A percentile compares a stretch with the other conserved stretches of the same genome.
These are phyloP conservation scores for Exobasidium cylindrosporum DNA, from an alignment of 1,284 basidiomycete species.

Conservation along the genomic window DNA sequence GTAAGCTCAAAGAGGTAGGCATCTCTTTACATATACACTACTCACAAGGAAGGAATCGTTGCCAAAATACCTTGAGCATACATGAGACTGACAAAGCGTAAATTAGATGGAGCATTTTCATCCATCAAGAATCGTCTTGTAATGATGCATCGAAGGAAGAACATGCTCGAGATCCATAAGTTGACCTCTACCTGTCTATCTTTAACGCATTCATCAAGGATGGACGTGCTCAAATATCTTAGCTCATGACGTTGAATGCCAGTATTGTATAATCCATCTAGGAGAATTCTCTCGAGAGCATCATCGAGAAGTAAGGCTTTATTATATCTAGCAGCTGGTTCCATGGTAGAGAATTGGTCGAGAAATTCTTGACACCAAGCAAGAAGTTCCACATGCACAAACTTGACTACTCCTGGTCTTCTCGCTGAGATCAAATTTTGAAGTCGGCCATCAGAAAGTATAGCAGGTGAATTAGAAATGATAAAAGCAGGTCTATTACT, in stretches of 20 bases:
- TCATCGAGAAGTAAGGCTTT: background rate
- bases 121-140: conserved; percentile 1
- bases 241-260: background rate
- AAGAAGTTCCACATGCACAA: background rate
- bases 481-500: background rate
- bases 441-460: background rate
- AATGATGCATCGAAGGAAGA: background rate
- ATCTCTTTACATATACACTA: too few relatives aligned
- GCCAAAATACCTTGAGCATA: background rate
- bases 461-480: background rate
- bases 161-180: background rate
- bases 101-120: background rate
- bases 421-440: background rate
- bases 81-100: background rate
- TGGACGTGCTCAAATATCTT: background rate
- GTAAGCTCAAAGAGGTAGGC: too few relatives aligned
- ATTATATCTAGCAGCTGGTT: background rate
- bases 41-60: background rate
- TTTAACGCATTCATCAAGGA: background rate
- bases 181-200: background rate
- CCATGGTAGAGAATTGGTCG: background rate
- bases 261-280: background rate
- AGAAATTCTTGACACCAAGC: background rate
- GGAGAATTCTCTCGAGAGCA: background rate
- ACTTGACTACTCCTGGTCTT: background rate